Base-by-base conservation (phyloP, 2,329 filamentous ascomycete genomes). In the Colletotrichum sp. region DNA sequence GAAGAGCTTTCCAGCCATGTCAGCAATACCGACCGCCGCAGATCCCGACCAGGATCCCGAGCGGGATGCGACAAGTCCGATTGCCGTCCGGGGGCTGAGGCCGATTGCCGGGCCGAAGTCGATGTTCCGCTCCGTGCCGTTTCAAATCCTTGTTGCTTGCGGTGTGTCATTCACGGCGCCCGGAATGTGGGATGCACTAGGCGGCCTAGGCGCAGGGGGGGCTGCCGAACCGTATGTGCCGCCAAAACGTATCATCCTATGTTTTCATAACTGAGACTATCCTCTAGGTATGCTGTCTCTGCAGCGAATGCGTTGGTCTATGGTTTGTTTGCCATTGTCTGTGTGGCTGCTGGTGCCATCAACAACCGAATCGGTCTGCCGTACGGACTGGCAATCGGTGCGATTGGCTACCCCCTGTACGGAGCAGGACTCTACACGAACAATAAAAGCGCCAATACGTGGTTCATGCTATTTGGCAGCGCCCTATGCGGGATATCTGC, bases 401-500 rank as follows among this genome's bases (percentile, higher is more conserved):
- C 69, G 49, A 59, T 72, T n/a, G 62, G 69, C 32, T 72, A 72
- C 39, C 69, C 62, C 22, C 62, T 72, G 8, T 72, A 67, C 19
- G 69, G 62, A 15, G 69, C 69, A n/a, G 62, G 69, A 16, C 57
- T 72, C 30, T 67, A 72, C 49, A 67, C 62, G 13, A 72, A 72
- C 30, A 67, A 72, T 15, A 52, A 67, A 13, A 72, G 49, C 39
- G 69, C 62, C 62, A 90, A 85, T 3, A 88, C 90, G 71, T 94
- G 92, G 92, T 88, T 93, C 49, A 88, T 93, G 16, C 86, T 93
- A 8, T 85, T 94, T 36, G 92, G 92, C 4, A 91, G 90, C 12
- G 91, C 90, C 0, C 82, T 83, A n/a, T 88, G 86, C 67, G 86
- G 86, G 16, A 72, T 86, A 12, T 85, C 84, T 0, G 85, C 84